These are phyloP conservation scores for Colletotrichum paranaense DNA, from an alignment of 2,329 filamentous ascomycete species.

Conservation along the genomic window DNA sequence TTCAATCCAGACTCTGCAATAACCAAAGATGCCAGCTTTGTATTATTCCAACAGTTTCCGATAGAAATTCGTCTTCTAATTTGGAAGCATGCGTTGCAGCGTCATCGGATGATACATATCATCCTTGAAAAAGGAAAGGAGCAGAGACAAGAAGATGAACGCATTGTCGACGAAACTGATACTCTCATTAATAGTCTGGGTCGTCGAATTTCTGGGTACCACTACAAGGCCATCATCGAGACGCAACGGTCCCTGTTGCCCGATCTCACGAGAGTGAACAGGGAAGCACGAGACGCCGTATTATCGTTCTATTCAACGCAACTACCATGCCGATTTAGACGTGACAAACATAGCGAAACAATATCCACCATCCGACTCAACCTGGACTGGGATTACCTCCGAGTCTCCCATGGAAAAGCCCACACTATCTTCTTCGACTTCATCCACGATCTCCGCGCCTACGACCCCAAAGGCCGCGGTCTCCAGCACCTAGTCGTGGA, in stretches of 20 bases:
- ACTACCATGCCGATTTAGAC: conserved; percentile 8
- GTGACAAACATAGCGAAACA: background rate
- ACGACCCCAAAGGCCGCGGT: conserved; percentile 7
- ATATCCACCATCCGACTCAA: background rate
- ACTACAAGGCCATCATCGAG: conserved; percentile 8
- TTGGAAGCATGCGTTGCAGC: conserved; percentile 10
- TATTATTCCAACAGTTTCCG: background rate
- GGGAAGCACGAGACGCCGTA: conserved; percentile 1
- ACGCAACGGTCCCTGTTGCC: background rate
- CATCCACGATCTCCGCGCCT: conserved; percentile 20
- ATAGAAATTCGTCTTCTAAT: conserved; percentile 8
- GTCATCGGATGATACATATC: conserved; percentile 7
- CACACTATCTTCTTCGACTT: conserved; percentile 6
- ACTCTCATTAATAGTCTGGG: background rate
- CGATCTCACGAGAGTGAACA: background rate
- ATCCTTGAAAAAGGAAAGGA: background rate
- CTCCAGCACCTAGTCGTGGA: conserved; percentile 14
- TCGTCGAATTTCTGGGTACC: background rate
- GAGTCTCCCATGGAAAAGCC: background rate
- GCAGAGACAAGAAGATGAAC: background rate
- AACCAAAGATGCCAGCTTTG: background rate
- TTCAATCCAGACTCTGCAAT: background rate
- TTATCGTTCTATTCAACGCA: conserved; percentile 5
- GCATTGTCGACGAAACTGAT: background rate
- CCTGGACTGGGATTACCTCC: conserved; percentile 17